Base-by-base conservation (phyloP, 805 yeast species). In the Nematodospora valgi region DNA sequence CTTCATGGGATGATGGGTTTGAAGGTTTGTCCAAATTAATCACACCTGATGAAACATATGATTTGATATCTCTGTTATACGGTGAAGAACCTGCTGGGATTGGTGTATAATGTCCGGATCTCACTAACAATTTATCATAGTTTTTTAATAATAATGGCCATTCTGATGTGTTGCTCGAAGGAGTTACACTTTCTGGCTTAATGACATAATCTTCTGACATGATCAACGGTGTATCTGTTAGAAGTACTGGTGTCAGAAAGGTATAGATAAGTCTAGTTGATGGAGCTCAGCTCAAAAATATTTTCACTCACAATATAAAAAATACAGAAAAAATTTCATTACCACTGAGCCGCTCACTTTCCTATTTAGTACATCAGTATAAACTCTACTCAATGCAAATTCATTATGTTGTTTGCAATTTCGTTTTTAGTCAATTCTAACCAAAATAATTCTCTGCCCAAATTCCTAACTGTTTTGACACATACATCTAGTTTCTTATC, bases 1-100 rank as follows among this genome's bases (percentile, higher is more conserved):
- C 98, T 72, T 93, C 98, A 69, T 93, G 98, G 37, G 96, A 87
- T 28, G 96, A 86, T 49, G 98, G 98, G 65, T 93, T 93, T 18
- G 96, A 86, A 49, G 98, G 98, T 61, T 93, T 93, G 70, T 93
- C 98, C 52, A 93, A 75, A 71, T 93, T 93, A 59, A 93, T 91
- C 34, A 93, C 95, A 74, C 98, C 98, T 5, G 96, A 82, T 32
- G 93, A 78, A 52, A 93, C 73, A 63, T 93, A 93, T 22, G 86
- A 74, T 64, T 86, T 86, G 51, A 93, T 70, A 64, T 88, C 97
- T 74, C 98, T 82, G 68, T 87, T 88, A 59, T 86, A 75, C 43
- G 98, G 98, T 35, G 96, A 79, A 59, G 91, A 77, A 46, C 98
- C 98, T 37, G 91, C 73, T 53, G 98, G 97, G 51, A 89, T 89